Evolutionary conservation across 768 basidiomycete species (phyloP), one percentile per base, ranked within the genome.

Genomic region (Neoboletus brunneissimus): DNA sequence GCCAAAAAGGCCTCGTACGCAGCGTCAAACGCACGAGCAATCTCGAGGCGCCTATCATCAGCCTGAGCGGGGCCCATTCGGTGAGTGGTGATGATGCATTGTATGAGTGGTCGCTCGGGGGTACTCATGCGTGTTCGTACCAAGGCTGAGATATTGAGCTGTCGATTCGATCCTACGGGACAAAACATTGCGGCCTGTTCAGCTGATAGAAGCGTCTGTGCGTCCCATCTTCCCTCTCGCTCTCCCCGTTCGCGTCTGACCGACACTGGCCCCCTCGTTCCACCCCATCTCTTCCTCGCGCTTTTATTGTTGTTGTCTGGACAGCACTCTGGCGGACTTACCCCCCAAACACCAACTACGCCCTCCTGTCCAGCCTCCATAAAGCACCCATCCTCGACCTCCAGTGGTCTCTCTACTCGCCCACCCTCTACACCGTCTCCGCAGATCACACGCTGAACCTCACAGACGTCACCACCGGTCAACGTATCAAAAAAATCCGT

Each of bases 131-230:
- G 7, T 9, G 7, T 37, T 31, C 25, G 15, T 44, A 27, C 22
- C 41, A 48, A 89, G 88, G 86, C 79, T 9, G 97, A 99, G 76
- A 91, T 98, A 59, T 61, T 95, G 60, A 90, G 90, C 62, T 92
- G 94, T 76, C 82, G 92, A 63, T 98, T 98, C 69, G 93, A 96
- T 66, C 93, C 94, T 15, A 89, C 89, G 3, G 97, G 97, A 5
- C 88, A 95, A 70, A 91, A 91, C 62, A 85, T 98, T 55, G 97
- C 96, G 40, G 94, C 94, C 10, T 92, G 89, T 67, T 94, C 92
- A 15, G 82, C 89, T 2, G 96, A 99, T 74, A 79, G 91, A 65
- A 87, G 87, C 60, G 87, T 98, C 60, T 96, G 94, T 92, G 65
- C 72, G 92, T 84, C 37, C 22, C 13, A 3, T 43, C 22, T 23